Evolutionary conservation across 306 rosid species (phyloP).

Genomic region (Medicago ruthenica): DNA sequence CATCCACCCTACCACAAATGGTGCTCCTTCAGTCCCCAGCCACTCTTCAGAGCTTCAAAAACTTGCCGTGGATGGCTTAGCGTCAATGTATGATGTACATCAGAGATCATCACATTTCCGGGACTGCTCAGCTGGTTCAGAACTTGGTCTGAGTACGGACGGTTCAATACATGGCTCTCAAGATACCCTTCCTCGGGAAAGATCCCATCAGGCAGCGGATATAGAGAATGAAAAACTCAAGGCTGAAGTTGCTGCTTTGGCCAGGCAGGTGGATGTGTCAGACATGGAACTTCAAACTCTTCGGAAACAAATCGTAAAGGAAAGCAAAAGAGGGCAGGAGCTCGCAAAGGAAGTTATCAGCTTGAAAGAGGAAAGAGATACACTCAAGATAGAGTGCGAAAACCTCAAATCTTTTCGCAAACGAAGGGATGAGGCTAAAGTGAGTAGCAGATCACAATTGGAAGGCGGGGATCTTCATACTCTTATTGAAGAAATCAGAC

Average conservation of each 20-base stretch:
- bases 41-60: slow-evolving; percentile 53
- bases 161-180: slow-evolving; percentile 60
- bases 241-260: slow-evolving; percentile 70
- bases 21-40: slow-evolving; percentile 48
- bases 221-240: slow-evolving; percentile 72
- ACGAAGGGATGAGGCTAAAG: slow-evolving; percentile 60
- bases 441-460: slow-evolving; percentile 53
- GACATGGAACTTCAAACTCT: slow-evolving; percentile 94
- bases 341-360: slow-evolving; percentile 68
- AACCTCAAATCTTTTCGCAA: slow-evolving; percentile 63
- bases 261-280: slow-evolving; percentile 76
- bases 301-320: slow-evolving; percentile 88
- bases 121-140: slow-evolving; percentile 76
- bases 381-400: slow-evolving; percentile 67
- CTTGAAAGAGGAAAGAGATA: slow-evolving; percentile 88
- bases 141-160: slow-evolving; percentile 61
- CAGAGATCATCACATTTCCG: slow-evolving; percentile 65
- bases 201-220: slow-evolving; percentile 53
- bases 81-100: slow-evolving; percentile 52
- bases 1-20: slow-evolving; percentile 53
- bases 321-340: slow-evolving; percentile 89
- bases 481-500: slow-evolving; percentile 79
- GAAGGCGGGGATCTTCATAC: slow-evolving; percentile 67
- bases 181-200: slow-evolving; percentile 56
- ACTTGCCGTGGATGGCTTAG: slow-evolving; percentile 47